Evolutionary conservation across 768 basidiomycete genomes (phyloP).

Genomic region (Pulveroboletus ravenelii): DNA sequence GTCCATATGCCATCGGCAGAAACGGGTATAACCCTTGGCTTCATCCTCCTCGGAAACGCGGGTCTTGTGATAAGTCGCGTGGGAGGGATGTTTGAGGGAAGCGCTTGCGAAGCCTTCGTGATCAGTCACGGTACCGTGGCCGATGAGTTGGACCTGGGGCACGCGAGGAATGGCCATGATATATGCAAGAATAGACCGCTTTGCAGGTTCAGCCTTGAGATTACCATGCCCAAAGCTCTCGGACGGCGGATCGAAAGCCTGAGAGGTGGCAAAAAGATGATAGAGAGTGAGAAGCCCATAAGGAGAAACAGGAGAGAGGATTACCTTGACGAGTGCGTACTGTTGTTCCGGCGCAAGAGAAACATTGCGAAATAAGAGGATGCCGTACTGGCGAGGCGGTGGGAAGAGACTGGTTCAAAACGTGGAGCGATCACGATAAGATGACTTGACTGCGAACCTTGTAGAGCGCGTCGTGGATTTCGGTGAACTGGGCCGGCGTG

Average conservation of each 20-base stretch:
- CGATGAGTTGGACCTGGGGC: constrained; percentile 89
- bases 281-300: not conserved
- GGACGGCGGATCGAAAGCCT: constrained; percentile 73
- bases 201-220: constrained; percentile 71
- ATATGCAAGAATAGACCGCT: constrained; percentile 81
- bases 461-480: constrained; percentile 71
- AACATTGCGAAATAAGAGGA: constrained; percentile 69
- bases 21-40: constrained; percentile 69
- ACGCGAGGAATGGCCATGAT: constrained; percentile 87
- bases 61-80: constrained; percentile 85
- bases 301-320: not conserved
- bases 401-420: not conserved
- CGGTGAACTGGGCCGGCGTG: constrained; percentile 54
- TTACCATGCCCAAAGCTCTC: constrained; percentile 81
- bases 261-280: constrained; percentile 4
- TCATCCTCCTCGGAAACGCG: constrained; percentile 70
- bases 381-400: constrained; percentile 49
- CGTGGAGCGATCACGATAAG: not conserved
- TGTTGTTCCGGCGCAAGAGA: constrained; percentile 76
- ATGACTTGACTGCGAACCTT: constrained; percentile 42
- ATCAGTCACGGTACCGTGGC: constrained; percentile 75
- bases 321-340: constrained; percentile 77
- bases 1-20: constrained; percentile 92
- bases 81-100: constrained; percentile 80
- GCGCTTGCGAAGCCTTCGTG: constrained; percentile 80